Evolutionary conservation across 495 filamentous ascomycete species (phyloP), one percentile per base, ranked within the genome.

Genomic region (Tetracladium setigerum): DNA sequence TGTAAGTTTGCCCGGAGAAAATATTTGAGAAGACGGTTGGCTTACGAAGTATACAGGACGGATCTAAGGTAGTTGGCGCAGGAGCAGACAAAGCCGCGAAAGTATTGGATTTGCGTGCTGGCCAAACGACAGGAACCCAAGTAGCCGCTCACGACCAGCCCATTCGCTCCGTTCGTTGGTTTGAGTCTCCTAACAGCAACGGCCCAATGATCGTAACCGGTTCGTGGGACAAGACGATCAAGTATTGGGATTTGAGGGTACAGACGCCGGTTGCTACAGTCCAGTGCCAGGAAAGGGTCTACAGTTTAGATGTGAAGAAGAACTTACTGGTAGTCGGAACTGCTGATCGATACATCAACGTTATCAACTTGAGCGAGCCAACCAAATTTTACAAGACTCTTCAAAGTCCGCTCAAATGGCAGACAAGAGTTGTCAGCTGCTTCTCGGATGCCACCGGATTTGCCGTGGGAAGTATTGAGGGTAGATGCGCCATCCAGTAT

Each of bases 211-310:
- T 95, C 27, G 81, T 90, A 18, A 92, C 91, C 1, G 91, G 91
- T 31, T 89, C 85, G 2, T 97, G 91, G 91, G 91, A 97, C 68
- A 94, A 92, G 71, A 92, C 82, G 1, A 69, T 97, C 64, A 95
- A 92, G 63, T 95, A 91, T 68, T 97, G 91, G 91, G 91, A 97
- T 62, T 63, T 95, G 40, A 82, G 89, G 14, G 71, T 77, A 50
- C 64, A 69, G 31, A 38, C 38, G 15, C 77, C 87, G 10, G 78
- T 84, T 40, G 85, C 74, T 5, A 68, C 68, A 7, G 54, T 95
- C 3, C 66, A 77, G 16, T 82, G 82, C 51, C 82, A 83, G 49
- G 88, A 96, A 54, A 81, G 89, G 41, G 75, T 95, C 38, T 96
- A 95, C 70, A 77, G 80, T 27, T 84, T 96, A 77, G 89, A 95